phyloP scores from a whole-genome alignment of 2,329 filamentous ascomycete species.

The Diplodia sapinea region DNA sequence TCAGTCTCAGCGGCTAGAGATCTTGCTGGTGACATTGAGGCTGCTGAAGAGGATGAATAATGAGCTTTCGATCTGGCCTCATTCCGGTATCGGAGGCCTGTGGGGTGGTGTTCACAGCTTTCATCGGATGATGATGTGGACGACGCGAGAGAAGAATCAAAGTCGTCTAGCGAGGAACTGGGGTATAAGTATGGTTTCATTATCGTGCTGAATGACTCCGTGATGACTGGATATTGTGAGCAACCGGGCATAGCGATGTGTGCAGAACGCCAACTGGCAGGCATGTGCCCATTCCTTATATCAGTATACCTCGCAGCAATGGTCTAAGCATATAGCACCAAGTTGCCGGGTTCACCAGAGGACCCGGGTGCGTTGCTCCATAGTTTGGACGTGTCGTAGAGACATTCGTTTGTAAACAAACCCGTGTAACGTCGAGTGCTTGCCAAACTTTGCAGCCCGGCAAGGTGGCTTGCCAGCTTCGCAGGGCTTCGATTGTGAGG shows the following conservation, averaged over 20 bases:
- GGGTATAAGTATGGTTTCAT: not conserved
- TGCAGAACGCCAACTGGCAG: not conserved
- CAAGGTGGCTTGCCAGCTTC: not conserved
- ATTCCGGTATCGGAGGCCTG: not conserved
- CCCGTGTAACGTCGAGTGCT: not conserved
- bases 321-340: not conserved
- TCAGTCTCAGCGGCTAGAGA: not conserved
- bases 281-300: not conserved
- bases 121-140: not conserved
- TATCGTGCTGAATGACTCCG: not conserved
- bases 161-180: not conserved
- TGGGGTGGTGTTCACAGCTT: not conserved
- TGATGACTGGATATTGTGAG: not conserved
- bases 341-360: not conserved
- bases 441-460: not conserved
- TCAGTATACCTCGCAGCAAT: not conserved
- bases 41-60: not conserved
- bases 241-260: not conserved
- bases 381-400: slow-evolving; percentile 11
- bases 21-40: not conserved
- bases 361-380: not conserved
- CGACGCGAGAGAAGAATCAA: not conserved
- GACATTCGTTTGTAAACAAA: slow-evolving; percentile 6
- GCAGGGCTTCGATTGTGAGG: not conserved
- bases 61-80: not conserved